A percentile compares a stretch with the other conserved stretches of the same genome.
Conservation (phyloP, 306 rosid genomes). For the Prunus persica region DNA sequence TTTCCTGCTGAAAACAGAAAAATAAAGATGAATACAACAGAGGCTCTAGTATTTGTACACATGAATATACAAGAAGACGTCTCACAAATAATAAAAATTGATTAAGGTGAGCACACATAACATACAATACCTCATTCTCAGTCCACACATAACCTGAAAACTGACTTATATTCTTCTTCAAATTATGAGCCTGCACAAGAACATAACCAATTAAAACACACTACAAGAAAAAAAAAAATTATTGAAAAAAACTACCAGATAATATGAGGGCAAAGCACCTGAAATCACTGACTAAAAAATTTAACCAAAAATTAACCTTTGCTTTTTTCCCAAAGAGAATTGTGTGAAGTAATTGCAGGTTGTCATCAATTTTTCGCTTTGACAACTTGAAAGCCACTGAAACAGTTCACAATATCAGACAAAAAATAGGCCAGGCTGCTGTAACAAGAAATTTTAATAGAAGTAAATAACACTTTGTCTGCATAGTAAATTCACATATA, state of each 20-base stretch:
- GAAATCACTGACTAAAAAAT: constrained; percentile 3
- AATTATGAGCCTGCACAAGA: constrained; percentile 53
- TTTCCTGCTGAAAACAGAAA: constrained; percentile 52
- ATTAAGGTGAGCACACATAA: neutral
- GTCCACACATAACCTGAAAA: constrained; percentile 89
- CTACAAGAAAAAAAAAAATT: neutral
- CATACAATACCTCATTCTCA: constrained; percentile 67
- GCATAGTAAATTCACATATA: constrained; percentile 5
- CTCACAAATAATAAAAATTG: neutral
- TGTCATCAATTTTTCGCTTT: constrained; percentile 91
- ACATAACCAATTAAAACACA: constrained; percentile 17
- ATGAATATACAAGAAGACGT: neutral
- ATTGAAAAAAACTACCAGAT: too few relatives aligned
- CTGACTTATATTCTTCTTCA: constrained; percentile 69
- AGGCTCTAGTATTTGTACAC: neutral
- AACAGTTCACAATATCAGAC: constrained; percentile 43
- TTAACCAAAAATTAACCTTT: constrained; percentile 47
- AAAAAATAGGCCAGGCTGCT: constrained; percentile 19
- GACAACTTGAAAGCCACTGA: constrained; percentile 94
- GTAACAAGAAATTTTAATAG: constrained; percentile 22
- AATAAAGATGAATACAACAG: neutral
- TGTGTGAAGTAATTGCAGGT: constrained; percentile 73
- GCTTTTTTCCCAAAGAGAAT: constrained; percentile 83
- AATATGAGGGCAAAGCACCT: neutral
- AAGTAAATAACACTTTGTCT: constrained; percentile 5